A percentile compares a stretch with the other conserved stretches of the same genome.
Evolutionary conservation across 164 flowering plant genomes (phyloP).

Genomic region (Litsea cubeba): DNA sequence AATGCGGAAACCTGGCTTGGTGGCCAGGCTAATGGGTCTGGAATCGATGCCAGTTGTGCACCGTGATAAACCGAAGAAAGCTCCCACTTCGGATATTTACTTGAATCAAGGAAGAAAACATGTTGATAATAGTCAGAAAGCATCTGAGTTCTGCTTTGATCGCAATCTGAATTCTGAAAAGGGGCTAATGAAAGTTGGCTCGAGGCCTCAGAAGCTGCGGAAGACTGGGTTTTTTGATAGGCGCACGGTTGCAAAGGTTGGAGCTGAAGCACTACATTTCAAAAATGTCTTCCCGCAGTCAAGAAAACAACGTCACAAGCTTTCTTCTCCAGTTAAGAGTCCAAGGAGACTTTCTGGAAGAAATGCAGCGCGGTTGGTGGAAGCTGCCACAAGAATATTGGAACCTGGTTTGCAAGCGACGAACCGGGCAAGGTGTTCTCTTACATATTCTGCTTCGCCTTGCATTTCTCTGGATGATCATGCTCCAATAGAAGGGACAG

Average conservation of each 20-base stretch:
- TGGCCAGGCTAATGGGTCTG: constrained; percentile 93
- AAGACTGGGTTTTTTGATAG: constrained; percentile 60
- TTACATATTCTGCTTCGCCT: constrained; percentile 41
- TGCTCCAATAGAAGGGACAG: constrained; percentile 17
- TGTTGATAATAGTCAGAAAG: not conserved
- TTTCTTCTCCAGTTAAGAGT: constrained; percentile 63
- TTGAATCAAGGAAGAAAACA: constrained; percentile 17
- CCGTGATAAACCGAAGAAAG: constrained; percentile 33
- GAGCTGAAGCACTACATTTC: constrained; percentile 66
- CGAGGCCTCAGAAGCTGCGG: constrained; percentile 86
- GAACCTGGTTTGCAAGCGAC: constrained; percentile 81
- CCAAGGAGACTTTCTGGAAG: constrained; percentile 48
- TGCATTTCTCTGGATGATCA: constrained; percentile 20
- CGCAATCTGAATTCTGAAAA: constrained; percentile 29
- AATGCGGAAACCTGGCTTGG: constrained; percentile 62
- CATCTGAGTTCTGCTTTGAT: constrained; percentile 14
- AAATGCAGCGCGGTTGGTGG: constrained; percentile 61
- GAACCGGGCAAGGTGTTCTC: constrained; percentile 48
- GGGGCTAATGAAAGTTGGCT: constrained; percentile 33
- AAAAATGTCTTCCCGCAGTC: constrained; percentile 54
- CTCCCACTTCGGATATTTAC: constrained; percentile 16
- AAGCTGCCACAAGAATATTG: constrained; percentile 74
- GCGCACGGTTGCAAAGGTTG: constrained; percentile 46
- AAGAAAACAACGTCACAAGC: constrained; percentile 58
- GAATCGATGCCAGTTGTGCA: constrained; percentile 65